Conservation (phyloP, 2,329 filamentous ascomycete genomes). For the Colletotrichum limetticola region DNA sequence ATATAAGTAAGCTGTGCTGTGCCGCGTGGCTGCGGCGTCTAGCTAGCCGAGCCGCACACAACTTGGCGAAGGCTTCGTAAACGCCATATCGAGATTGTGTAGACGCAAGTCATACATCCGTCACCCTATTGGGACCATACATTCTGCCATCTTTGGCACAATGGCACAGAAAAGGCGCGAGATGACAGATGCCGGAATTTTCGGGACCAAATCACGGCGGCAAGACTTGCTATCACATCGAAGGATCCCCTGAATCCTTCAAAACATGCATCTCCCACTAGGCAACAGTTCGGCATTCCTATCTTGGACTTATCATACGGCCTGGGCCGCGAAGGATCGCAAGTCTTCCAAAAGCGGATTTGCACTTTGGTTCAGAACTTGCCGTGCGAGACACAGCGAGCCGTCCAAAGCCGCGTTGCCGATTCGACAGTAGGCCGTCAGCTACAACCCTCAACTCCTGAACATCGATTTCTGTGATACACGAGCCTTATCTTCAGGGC, state of each 20-base stretch:
- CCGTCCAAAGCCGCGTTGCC: neutral
- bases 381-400: neutral
- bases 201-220: neutral
- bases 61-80: neutral
- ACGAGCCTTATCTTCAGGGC: neutral
- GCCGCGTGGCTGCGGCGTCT: neutral
- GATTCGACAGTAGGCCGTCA: neutral
- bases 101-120: neutral
- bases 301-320: neutral
- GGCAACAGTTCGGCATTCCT: neutral
- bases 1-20: neutral
- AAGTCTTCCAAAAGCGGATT: no score
- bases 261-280: neutral
- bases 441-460: neutral
- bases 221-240: neutral
- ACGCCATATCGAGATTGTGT: neutral
- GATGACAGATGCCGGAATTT: neutral
- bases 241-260: neutral
- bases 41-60: neutral
- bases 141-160: neutral
- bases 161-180: neutral
- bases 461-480: neutral
- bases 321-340: no score
- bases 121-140: neutral
- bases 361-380: neutral